phyloP scores from a whole-genome alignment of 805 yeast species.

The Yamadazyma phyllophila region DNA sequence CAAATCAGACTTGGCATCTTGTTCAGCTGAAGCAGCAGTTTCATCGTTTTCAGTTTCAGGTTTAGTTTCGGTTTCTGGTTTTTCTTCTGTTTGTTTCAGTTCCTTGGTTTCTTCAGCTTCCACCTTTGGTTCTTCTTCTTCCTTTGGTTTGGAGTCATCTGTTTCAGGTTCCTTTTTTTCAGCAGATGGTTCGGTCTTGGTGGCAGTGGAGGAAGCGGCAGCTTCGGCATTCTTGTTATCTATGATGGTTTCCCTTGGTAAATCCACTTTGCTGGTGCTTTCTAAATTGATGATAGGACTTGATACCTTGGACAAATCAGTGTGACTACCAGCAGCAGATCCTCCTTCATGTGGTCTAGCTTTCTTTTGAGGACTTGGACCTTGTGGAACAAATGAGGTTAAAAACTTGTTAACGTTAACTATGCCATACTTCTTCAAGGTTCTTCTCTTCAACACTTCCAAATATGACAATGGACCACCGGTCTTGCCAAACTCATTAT shows the following conservation, averaged over 20 bases:
- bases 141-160: constrained; percentile 1
- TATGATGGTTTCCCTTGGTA: constrained; percentile 44
- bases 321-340: constrained; percentile 12
- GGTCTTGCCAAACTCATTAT: constrained; percentile 29
- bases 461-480: constrained; percentile 37
- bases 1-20: constrained; percentile 2
- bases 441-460: constrained; percentile 41
- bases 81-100: constrained; percentile 5
- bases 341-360: constrained; percentile 9
- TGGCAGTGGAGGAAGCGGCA: not conserved
- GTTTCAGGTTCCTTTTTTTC: constrained; percentile 6
- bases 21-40: not conserved
- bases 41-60: not conserved
- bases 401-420: constrained; percentile 30
- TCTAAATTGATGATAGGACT: constrained; percentile 28
- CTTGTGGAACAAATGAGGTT: constrained; percentile 38
- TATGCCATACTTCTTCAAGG: constrained; percentile 40
- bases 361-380: constrained; percentile 7
- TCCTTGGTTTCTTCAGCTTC: constrained; percentile 2
- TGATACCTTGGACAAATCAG: constrained; percentile 12
- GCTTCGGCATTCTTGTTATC: constrained; percentile 20
- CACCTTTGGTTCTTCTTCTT: constrained; percentile 1
- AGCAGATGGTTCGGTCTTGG: not conserved
- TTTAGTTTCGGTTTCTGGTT: constrained; percentile 1
- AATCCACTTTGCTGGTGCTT: constrained; percentile 24